A percentile compares a stretch with the other conserved stretches of the same genome.
These are phyloP conservation scores for Ajuga reptans DNA, from an alignment of 305 asterid genomes.

Conservation along the genomic window DNA sequence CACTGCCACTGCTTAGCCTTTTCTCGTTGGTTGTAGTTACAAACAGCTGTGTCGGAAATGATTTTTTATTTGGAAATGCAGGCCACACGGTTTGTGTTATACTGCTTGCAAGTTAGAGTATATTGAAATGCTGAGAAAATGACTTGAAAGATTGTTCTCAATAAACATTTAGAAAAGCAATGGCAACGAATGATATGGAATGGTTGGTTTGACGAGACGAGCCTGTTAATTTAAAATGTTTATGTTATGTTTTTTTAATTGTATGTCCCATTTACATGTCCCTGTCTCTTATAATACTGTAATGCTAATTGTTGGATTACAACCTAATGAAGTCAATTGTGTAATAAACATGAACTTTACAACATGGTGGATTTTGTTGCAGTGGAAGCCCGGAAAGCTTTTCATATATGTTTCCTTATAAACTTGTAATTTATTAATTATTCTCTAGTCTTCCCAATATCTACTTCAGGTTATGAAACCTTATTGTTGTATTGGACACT, in stretches of 20 bases:
- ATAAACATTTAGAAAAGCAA: background rate
- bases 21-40: background rate
- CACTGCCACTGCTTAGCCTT: background rate
- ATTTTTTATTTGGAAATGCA: background rate
- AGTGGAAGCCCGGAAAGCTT: background rate
- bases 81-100: background rate
- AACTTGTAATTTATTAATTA: background rate
- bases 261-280: background rate
- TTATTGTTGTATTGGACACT: background rate
- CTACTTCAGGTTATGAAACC: constrained; percentile 1
- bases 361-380: background rate
- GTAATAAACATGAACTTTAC: background rate
- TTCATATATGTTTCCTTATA: background rate
- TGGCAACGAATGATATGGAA: background rate
- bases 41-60: background rate
- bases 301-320: background rate
- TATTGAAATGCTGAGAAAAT: background rate
- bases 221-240: background rate
- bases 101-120: background rate
- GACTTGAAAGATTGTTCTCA: background rate
- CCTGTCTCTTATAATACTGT: background rate
- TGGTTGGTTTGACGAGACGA: background rate
- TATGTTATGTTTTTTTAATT: background rate
- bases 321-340: background rate
- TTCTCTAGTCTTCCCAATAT: constrained; percentile 9